A percentile compares a stretch with the other conserved stretches of the same genome.
These are phyloP conservation scores for Pyronema omphalodes DNA, from an alignment of 495 filamentous ascomycete species.

Conservation along the genomic window DNA sequence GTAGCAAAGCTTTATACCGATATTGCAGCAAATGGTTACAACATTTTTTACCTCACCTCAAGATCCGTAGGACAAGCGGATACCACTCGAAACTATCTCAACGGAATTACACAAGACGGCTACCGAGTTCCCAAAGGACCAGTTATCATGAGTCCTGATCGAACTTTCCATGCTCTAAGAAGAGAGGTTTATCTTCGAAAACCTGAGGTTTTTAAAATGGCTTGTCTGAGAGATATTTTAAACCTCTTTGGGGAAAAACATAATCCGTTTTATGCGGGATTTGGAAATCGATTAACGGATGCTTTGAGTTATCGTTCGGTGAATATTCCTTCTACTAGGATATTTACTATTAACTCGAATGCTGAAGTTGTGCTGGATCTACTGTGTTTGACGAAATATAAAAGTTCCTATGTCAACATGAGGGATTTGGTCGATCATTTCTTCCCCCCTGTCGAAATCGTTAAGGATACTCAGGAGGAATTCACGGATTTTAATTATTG, in stretches of 20 bases:
- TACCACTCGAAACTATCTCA: conserved; percentile 73
- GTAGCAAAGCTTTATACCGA: conserved; percentile 95
- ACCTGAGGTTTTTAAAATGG: conserved; percentile 99
- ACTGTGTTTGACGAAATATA: conserved; percentile 80
- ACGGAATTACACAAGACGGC: conserved; percentile 74
- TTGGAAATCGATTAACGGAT: conserved; percentile 91
- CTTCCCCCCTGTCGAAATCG: conserved; percentile 66
- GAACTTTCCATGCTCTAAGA: conserved; percentile 86
- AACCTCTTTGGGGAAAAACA: conserved; percentile 63
- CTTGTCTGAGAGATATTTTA: conserved; percentile 82
- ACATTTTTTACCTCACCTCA: conserved; percentile 94
- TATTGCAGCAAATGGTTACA: conserved; percentile 90
- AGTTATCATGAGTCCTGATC: conserved; percentile 84
- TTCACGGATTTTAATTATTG: conserved; percentile 84
- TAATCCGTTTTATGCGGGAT: conserved; percentile 88
- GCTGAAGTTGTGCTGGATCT: conserved; percentile 90
- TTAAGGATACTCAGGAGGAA: conserved; percentile 63
- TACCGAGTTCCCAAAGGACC: conserved; percentile 76
- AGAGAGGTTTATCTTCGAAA: conserved; percentile 91
- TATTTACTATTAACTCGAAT: conserved; percentile 98
- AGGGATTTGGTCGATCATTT: conserved; percentile 90
- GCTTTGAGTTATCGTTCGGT: conserved; percentile 90
- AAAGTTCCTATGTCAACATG: conserved; percentile 94
- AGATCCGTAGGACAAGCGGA: conserved; percentile 87
- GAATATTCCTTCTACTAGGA: conserved; percentile 78